phyloP scores from a whole-genome alignment of 208 protist species.

The Histomonas meleagridis region DNA sequence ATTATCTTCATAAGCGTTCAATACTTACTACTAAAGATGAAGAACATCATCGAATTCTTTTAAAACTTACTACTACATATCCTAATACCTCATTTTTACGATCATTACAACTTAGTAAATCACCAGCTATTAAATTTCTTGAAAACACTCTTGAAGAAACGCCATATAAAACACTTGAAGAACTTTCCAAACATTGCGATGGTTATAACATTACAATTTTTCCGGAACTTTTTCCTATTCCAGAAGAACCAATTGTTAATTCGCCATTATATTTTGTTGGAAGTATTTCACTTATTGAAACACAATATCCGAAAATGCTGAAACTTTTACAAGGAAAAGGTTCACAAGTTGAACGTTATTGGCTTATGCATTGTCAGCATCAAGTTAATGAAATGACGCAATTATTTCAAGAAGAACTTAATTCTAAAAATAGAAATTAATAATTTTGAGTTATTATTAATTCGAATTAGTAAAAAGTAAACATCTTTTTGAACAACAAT shows the following conservation, averaged over 20 bases:
- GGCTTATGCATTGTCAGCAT: conserved; percentile 1
- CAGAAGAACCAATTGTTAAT: not conserved
- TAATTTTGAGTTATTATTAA: not conserved
- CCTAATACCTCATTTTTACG: not conserved
- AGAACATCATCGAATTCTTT: not conserved
- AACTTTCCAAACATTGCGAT: not conserved
- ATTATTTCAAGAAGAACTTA: not conserved
- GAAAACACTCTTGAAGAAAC: not conserved
- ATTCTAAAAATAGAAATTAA: not conserved
- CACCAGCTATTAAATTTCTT: not conserved
- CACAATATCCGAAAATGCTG: not conserved
- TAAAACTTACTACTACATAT: not conserved
- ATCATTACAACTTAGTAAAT: not conserved
- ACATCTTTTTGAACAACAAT: not conserved
- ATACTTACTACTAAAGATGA: not conserved
- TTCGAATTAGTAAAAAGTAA: conserved; percentile 28
- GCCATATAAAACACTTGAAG: not conserved
- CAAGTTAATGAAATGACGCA: not conserved
- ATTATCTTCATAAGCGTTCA: not conserved
- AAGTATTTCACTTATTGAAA: not conserved
- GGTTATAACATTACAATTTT: not conserved
- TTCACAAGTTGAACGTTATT: not conserved
- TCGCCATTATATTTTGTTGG: not conserved
- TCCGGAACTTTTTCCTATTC: not conserved
- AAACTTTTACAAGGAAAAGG: not conserved